Conservation (phyloP, 805 yeast species). For the Starmerella cellae region DNA sequence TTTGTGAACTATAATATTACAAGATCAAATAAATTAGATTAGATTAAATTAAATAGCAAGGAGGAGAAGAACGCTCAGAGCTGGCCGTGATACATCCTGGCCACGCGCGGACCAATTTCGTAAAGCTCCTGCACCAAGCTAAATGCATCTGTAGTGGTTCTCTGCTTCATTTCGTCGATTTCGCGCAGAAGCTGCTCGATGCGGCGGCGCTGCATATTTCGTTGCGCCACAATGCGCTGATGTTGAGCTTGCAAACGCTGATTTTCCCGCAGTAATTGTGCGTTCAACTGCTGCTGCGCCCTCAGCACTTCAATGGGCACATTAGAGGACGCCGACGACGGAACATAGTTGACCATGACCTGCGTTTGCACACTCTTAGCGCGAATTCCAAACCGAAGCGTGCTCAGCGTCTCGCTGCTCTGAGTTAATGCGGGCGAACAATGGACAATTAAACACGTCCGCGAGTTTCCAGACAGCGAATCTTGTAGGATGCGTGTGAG, state of each 20-base stretch:
- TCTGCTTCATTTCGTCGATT: background rate
- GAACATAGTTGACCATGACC: conserved; percentile 40
- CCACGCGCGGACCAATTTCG: background rate
- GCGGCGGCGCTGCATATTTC: background rate
- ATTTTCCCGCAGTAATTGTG: conserved; percentile 4
- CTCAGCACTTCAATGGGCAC: background rate
- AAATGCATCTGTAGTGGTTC: background rate
- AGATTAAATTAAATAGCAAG: too few relatives aligned
- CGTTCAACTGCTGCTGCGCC: conserved; percentile 4
- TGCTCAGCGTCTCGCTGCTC: conserved; percentile 52
- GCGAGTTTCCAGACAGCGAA: conserved; percentile 69
- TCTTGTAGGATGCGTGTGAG: conserved; percentile 67
- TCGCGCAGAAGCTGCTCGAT: background rate
- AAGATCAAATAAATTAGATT: too few relatives aligned
- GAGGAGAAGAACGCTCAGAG: too few relatives aligned
- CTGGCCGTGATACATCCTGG: background rate
- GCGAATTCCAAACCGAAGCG: conserved; percentile 60
- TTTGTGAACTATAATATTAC: too few relatives aligned
- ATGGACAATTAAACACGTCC: conserved; percentile 59
- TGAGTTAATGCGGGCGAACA: conserved; percentile 53
- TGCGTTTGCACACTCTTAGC: conserved; percentile 55
- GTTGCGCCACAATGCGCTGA: background rate
- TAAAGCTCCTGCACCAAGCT: background rate
- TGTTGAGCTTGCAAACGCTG: conserved; percentile 4
- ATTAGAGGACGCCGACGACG: background rate